Base-by-base conservation (phyloP, 768 basidiomycete species). In the Hortiboletus campestris region DNA sequence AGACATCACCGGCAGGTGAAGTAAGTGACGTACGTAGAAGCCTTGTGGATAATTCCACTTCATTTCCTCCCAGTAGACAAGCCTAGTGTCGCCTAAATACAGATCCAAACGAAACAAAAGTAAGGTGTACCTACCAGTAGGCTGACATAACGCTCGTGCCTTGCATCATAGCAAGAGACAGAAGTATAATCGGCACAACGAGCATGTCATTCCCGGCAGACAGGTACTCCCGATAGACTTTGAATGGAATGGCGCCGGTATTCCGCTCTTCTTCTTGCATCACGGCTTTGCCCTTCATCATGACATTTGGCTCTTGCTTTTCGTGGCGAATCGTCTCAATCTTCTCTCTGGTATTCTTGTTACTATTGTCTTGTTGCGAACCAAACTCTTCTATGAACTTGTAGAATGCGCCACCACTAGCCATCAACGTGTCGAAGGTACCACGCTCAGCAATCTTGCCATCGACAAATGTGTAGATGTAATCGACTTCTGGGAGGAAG, bases 261-360 rank as follows among this genome's bases (percentile, higher is more conserved):
- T 88, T 88, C 17, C 92, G 78, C 67, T 94, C 91, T 70, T 95
- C 94, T 25, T 74, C 76, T 64, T 93, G 89, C 90, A 94, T 95
- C 41, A 94, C 73, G 12, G 74, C 75, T 20, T 78, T 76, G 6
- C 82, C 81, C 35, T 71, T 75, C 65, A 66, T 71, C 36, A 59
- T 56, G 41, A 68, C 63, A 53, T 71, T 68, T 49, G 68, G 66
- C 16, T 67, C 66, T 44, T 76, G 71, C 55, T 78, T 71, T 36
- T 76, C 70, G 17, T 69, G 66, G 9, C 53, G 71, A 10, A 62
- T 69, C 29, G 69, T 73, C 34, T 49, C 53, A 13, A 34, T 36
- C 38, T 72, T 67, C 42, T 80, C 76, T 1, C 67, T 68, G 4
- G 65, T 69, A 8, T 76, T 78, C 51, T 76, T 71, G 54, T 77